phyloP scores from a whole-genome alignment of 306 rosid species.

The Elaeagnus macrophylla region DNA sequence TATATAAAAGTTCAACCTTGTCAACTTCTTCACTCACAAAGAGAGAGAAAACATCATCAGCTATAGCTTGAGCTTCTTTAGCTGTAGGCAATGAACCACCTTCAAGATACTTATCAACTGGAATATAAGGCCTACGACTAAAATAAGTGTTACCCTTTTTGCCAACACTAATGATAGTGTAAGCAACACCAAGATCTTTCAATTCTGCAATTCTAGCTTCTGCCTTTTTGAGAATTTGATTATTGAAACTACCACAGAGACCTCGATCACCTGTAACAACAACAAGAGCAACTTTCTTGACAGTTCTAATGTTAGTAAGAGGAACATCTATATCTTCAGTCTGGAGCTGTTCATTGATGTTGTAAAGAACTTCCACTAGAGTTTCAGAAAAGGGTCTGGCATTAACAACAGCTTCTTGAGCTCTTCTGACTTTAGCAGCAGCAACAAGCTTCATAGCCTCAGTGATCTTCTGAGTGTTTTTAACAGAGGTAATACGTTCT shows the following conservation, averaged over 20 bases:
- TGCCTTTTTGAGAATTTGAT: slow-evolving; percentile 51
- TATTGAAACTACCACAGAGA: slow-evolving; percentile 76
- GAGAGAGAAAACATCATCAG: slow-evolving; percentile 78
- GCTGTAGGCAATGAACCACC: slow-evolving; percentile 63
- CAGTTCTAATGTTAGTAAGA: slow-evolving; percentile 66
- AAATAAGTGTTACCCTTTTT: slow-evolving; percentile 80
- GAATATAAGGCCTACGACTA: slow-evolving; percentile 66
- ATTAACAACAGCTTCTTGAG: slow-evolving; percentile 88
- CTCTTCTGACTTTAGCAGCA: slow-evolving; percentile 87
- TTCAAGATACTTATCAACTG: slow-evolving; percentile 64
- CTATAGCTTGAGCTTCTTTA: slow-evolving; percentile 88
- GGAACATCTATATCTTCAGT: slow-evolving; percentile 63
- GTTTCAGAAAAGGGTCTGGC: slow-evolving; percentile 86
- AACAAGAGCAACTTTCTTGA: slow-evolving; percentile 67
- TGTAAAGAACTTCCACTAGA: slow-evolving; percentile 83
- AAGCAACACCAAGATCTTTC: slow-evolving; percentile 53
- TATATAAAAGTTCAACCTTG: slow-evolving; percentile 77
- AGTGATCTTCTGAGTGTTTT: slow-evolving; percentile 81
- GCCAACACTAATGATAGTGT: slow-evolving; percentile 65
- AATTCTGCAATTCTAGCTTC: slow-evolving; percentile 54
- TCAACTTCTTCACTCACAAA: slow-evolving; percentile 82
- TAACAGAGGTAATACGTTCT: slow-evolving; percentile 60
- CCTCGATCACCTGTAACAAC: slow-evolving; percentile 87
- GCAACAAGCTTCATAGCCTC: slow-evolving; percentile 98
- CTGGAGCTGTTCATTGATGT: slow-evolving; percentile 84